Percentiles rank a stretch among this genome's conserved stretches.
Conservation (phyloP, 2,329 filamentous ascomycete genomes). For the Blumeria hordei region DNA sequence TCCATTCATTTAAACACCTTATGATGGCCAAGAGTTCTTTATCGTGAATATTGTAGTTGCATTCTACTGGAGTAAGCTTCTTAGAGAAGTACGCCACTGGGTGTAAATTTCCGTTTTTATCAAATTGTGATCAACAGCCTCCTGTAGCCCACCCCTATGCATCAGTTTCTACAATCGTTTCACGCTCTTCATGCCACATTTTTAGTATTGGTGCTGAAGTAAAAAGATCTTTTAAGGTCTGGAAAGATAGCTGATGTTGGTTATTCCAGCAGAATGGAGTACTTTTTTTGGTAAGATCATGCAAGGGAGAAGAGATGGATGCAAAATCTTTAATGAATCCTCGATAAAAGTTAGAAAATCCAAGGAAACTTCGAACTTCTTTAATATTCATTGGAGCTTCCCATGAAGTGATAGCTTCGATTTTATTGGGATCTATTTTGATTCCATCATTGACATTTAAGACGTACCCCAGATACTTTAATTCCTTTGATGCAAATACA, state of each 20-base stretch:
- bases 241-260: neutral
- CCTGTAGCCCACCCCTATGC: neutral
- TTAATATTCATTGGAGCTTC: neutral
- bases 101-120: neutral
- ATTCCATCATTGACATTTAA: neutral
- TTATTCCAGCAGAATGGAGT: neutral
- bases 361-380: neutral
- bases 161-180: neutral
- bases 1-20: slow-evolving; percentile 2
- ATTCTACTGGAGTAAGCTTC: slow-evolving; percentile 9
- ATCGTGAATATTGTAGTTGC: slow-evolving; percentile 15
- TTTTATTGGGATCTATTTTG: neutral
- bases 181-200: neutral
- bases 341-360: neutral
- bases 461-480: neutral
- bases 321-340: neutral
- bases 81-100: slow-evolving; percentile 10
- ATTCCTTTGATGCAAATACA: neutral
- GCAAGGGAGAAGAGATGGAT: neutral
- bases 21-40: slow-evolving; percentile 15
- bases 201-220: neutral
- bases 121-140: neutral
- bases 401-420: neutral
- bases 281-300: neutral
- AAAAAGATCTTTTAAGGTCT: neutral